Percentiles rank a stretch among this genome's conserved stretches.
Conservation (phyloP, 805 yeast genomes). For the Cyberlindnera galapagoensis region DNA sequence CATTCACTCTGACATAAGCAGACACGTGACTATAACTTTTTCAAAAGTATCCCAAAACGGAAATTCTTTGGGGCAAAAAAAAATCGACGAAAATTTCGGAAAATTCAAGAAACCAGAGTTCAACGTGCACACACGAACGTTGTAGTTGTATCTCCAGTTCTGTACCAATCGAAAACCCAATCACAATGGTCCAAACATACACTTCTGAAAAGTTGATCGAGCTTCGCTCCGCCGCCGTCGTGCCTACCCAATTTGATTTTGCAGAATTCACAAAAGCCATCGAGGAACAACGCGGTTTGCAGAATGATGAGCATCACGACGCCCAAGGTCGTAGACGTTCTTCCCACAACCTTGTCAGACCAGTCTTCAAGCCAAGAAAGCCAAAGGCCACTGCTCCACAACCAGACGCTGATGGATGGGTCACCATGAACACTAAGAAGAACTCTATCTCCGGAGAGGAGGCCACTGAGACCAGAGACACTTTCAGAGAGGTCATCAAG, state of each 20-base stretch:
- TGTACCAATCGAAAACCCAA: neutral
- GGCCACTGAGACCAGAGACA: constrained; percentile 40
- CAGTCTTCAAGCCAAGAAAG: constrained; percentile 35
- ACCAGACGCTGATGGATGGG: constrained; percentile 82
- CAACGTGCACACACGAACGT: no score
- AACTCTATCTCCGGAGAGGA: constrained; percentile 41
- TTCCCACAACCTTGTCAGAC: constrained; percentile 36
- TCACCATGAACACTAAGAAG: constrained; percentile 42
- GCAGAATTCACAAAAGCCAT: constrained; percentile 59
- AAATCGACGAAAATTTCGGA: no score
- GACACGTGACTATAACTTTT: no score
- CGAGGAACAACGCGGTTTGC: constrained; percentile 53
- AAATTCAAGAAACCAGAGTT: no score
- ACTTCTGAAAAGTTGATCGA: constrained; percentile 65
- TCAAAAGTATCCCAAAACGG: no score
- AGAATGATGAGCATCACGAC: constrained; percentile 25
- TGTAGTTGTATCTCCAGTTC: no score
- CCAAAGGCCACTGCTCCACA: constrained; percentile 29
- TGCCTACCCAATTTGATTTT: constrained; percentile 59
- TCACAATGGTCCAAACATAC: constrained; percentile 43
- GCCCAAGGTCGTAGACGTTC: constrained; percentile 48
- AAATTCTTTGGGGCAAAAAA: no score
- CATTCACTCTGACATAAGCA: no score
- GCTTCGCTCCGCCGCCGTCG: constrained; percentile 48
- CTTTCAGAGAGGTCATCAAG: constrained; percentile 38